Evolutionary conservation across 148 eudicot genomes (phyloP).

Genomic region (Camellia sinensis): DNA sequence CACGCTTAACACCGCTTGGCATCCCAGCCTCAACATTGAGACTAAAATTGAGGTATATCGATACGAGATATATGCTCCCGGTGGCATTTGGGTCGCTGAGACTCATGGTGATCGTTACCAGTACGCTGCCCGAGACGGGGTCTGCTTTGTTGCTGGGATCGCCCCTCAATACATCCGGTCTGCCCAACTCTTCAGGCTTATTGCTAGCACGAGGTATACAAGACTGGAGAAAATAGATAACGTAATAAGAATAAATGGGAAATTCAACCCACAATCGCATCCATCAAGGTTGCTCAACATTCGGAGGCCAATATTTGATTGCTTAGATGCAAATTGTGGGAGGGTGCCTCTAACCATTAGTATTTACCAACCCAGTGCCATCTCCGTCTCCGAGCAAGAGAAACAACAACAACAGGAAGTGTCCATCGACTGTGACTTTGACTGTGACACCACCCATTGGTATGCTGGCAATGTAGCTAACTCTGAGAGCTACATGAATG

Average conservation of each 20-base stretch:
- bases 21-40: conserved; percentile 7
- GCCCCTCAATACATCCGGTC: background rate
- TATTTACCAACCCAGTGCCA: background rate
- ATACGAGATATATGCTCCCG: conserved; percentile 27
- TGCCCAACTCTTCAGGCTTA: conserved; percentile 7
- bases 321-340: background rate
- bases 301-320: conserved; percentile 10
- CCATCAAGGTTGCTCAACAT: conserved; percentile 10
- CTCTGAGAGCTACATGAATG: background rate
- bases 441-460: background rate
- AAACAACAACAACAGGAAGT: background rate
- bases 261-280: background rate
- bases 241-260: background rate
- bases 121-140: conserved; percentile 7
- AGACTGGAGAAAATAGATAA: conserved; percentile 2
- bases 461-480: background rate
- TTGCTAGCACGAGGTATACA: background rate
- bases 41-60: conserved; percentile 12
- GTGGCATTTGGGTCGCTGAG: conserved; percentile 25
- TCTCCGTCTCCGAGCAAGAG: too few species aligned
- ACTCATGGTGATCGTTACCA: conserved; percentile 12
- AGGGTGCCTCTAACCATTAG: conserved; percentile 4
- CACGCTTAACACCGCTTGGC: conserved; percentile 14
- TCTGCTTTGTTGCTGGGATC: conserved; percentile 7
- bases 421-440: background rate